Conservation (phyloP, 441 rosid genomes). For the Biscutella laevigata region DNA sequence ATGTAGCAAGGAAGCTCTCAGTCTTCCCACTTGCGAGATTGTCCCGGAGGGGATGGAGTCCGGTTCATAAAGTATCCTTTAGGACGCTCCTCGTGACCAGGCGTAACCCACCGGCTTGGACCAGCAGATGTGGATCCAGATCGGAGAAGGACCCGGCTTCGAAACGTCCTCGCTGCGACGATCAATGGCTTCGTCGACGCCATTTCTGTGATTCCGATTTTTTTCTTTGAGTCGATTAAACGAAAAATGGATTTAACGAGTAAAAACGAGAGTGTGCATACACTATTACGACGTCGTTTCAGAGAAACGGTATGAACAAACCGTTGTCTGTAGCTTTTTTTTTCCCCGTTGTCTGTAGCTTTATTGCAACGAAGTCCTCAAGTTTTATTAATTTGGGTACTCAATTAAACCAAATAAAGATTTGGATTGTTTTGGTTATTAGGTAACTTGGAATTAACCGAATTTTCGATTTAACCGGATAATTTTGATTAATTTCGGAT, state of each 20-base stretch:
- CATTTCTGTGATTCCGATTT: slow-evolving; percentile 15
- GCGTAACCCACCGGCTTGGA: slow-evolving; percentile 61
- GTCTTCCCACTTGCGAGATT: slow-evolving; percentile 88
- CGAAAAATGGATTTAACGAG: not conserved
- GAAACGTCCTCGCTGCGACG: slow-evolving; percentile 37
- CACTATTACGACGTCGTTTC: too few relatives aligned
- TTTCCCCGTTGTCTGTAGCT: too few relatives aligned
- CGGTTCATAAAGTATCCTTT: slow-evolving; percentile 72
- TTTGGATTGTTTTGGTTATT: too few relatives aligned
- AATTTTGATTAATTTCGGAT: too few relatives aligned
- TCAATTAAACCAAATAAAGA: too few relatives aligned
- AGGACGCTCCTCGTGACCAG: slow-evolving; percentile 82
- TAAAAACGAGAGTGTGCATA: too few relatives aligned
- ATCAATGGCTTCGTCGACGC: slow-evolving; percentile 21
- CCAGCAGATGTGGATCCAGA: slow-evolving; percentile 42
- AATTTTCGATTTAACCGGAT: too few relatives aligned
- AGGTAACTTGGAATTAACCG: too few relatives aligned
- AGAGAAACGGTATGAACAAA: too few relatives aligned
- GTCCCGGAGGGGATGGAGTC: slow-evolving; percentile 56
- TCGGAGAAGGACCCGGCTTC: slow-evolving; percentile 49
- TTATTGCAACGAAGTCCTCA: too few relatives aligned
- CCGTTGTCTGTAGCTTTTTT: too few relatives aligned
- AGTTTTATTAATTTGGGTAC: too few relatives aligned
- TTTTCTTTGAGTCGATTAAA: not conserved
- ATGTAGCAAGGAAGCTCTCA: slow-evolving; percentile 96